Base-by-base conservation (phyloP, 2,329 filamentous ascomycete species). In the Cladobotryum mycophilum region DNA sequence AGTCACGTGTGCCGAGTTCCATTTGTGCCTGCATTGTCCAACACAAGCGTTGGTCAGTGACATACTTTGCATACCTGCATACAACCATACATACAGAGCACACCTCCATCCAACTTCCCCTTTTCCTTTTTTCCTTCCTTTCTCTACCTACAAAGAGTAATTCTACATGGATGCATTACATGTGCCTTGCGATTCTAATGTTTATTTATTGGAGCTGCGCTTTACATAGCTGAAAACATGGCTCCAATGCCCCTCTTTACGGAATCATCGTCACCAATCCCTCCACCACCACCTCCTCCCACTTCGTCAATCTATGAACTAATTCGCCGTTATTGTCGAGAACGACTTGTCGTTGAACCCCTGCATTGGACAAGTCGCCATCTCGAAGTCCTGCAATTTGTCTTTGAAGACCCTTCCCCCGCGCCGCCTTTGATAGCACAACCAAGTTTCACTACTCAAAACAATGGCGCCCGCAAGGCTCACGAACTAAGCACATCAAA, bases 1-100 rank as follows among this genome's bases (percentile, higher is more conserved):
- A 35, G 42, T 45, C 42, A 45, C 42, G 41, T 41, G 45, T 22
- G 44, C 47, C n/a, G 43, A 22, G 25, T 30, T 30, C 25, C 17
- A 38, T 18, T 18, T 18, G 14, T 38, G 36, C 17, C 36, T n/a
- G 14, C 36, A 38, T n/a, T 38, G 36, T 18, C 36, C 7, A n/a
- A 6, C 7, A 38, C 14, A 18, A n/a, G 36, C 36, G 14, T 12
- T 18, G 6, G 5, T 12, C 36, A 38, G 36, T 38, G 36, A 38
- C 42, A 40, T 41, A 25, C 25, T 20, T 11, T 30, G 25, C 25
- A 30, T 30, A 30, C 25, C 25, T 30, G 25, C 25, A 30, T 30
- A 11, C 25, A 30, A n/a, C n/a, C 25, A 30, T 30, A 30, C 25
- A 30, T 11, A 4, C 9, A 30, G 25, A 30, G 9, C 25, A 30